phyloP scores from a whole-genome alignment of 805 yeast genomes.

The Wickerhamomyces strasburgensis region DNA sequence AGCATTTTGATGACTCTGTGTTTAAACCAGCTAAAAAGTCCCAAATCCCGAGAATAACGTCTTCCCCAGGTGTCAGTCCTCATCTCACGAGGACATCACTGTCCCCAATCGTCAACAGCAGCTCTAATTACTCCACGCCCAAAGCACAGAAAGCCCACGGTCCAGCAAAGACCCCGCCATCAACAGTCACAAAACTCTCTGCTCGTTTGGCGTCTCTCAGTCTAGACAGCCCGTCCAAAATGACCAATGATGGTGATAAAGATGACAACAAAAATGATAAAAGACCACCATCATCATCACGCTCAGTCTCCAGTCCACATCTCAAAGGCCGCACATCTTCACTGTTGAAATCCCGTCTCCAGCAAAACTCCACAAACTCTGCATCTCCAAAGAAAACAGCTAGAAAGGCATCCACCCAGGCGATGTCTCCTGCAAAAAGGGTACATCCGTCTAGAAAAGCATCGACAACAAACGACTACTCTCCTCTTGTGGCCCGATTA shows the following conservation, averaged over 20 bases:
- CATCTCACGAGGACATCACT: constrained; percentile 5
- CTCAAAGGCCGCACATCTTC: constrained; percentile 8
- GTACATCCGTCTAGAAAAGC: constrained; percentile 3
- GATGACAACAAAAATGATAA: too few relatives aligned
- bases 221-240: constrained; percentile 7
- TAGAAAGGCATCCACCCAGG: constrained; percentile 7
- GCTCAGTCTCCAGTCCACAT: not conserved
- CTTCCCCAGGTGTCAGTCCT: constrained; percentile 13
- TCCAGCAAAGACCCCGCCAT: constrained; percentile 7
- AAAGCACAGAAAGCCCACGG: not conserved
- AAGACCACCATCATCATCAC: not conserved
- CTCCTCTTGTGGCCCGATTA: constrained; percentile 20
- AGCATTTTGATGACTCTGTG: constrained; percentile 14
- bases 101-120: constrained; percentile 9
- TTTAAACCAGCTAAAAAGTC: constrained; percentile 13
- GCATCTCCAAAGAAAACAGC: constrained; percentile 5
- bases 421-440: constrained; percentile 11
- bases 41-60: constrained; percentile 20
- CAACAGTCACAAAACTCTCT: constrained; percentile 19
- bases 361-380: constrained; percentile 1
- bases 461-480: constrained; percentile 8
- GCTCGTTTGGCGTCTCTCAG: constrained; percentile 10
- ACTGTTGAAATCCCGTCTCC: constrained; percentile 3
- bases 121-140: not conserved
- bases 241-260: too few relatives aligned